Evolutionary conservation across 1,284 basidiomycete species (phyloP).

Genomic region (Microbotryum saponariae): DNA sequence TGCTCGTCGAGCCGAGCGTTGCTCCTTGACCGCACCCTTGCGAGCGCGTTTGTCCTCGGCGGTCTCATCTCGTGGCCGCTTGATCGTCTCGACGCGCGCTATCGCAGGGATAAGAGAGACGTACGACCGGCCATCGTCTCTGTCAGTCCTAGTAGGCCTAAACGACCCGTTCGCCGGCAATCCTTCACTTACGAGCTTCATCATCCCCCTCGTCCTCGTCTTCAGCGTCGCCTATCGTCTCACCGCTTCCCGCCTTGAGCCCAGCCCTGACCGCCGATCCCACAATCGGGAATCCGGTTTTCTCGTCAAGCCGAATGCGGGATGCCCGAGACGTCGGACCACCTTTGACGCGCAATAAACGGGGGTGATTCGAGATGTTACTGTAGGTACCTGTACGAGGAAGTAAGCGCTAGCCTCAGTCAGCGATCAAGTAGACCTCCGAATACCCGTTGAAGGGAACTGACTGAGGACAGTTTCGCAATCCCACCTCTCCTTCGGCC

Average conservation of each 20-base stretch:
- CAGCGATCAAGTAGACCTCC: not conserved
- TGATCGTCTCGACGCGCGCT: slow-evolving; percentile 42
- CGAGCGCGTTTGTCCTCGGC: slow-evolving; percentile 79
- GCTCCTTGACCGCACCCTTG: slow-evolving; percentile 78
- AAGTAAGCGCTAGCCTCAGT: not conserved
- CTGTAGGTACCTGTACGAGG: slow-evolving; percentile 70
- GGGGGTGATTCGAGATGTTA: slow-evolving; percentile 89
- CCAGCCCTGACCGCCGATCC: slow-evolving; percentile 32
- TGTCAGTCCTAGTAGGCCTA: slow-evolving; percentile 6
- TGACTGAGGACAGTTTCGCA: slow-evolving; percentile 85
- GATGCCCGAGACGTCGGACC: slow-evolving; percentile 45
- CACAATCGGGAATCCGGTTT: slow-evolving; percentile 64
- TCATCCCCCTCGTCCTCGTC: slow-evolving; percentile 26
- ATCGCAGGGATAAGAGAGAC: not conserved
- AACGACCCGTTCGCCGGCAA: no score
- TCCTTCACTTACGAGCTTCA: slow-evolving; percentile 18
- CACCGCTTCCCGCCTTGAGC: slow-evolving; percentile 32
- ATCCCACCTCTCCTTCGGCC: slow-evolving; percentile 69
- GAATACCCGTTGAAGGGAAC: slow-evolving; percentile 37
- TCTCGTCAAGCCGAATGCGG: slow-evolving; percentile 62
- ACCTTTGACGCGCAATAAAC: slow-evolving; percentile 57
- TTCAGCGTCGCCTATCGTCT: slow-evolving; percentile 16
- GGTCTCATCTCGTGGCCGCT: slow-evolving; percentile 69
- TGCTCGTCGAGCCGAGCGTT: slow-evolving; percentile 58
- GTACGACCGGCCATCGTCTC: not conserved